Conservation (phyloP, 2,329 filamentous ascomycete genomes). For the Cadophora gregata region DNA sequence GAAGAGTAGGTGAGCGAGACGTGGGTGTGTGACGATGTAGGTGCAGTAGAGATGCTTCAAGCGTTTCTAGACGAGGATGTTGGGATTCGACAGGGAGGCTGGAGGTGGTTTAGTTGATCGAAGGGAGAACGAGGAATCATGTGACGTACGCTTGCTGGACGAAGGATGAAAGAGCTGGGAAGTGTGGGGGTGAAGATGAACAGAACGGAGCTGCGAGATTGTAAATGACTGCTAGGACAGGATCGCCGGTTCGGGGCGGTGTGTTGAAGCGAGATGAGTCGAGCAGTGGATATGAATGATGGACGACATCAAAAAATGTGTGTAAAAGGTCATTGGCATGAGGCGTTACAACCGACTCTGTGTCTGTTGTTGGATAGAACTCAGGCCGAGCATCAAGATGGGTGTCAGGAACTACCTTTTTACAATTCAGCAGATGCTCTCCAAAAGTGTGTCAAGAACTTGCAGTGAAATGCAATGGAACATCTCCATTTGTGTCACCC, state of each 20-base stretch:
- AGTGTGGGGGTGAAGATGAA: slow-evolving; percentile 29
- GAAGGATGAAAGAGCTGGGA: slow-evolving; percentile 31
- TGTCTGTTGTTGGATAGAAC: slow-evolving; percentile 37
- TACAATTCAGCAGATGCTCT: neutral
- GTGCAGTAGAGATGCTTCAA: slow-evolving; percentile 37
- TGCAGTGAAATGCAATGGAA: slow-evolving; percentile 38
- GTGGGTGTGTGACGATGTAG: slow-evolving; percentile 33
- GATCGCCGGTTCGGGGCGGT: slow-evolving; percentile 29
- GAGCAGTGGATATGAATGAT: slow-evolving; percentile 38
- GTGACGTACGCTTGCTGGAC: slow-evolving; percentile 34
- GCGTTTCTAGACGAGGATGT: slow-evolving; percentile 37
- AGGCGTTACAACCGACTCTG: slow-evolving; percentile 34
- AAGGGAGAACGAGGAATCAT: slow-evolving; percentile 2
- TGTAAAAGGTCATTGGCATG: slow-evolving; percentile 32
- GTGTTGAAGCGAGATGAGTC: slow-evolving; percentile 35
- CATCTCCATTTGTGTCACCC: slow-evolving; percentile 28
- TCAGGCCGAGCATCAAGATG: slow-evolving; percentile 36
- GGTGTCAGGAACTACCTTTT: slow-evolving; percentile 38
- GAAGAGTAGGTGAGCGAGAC: slow-evolving; percentile 26
- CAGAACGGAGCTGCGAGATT: slow-evolving; percentile 38
- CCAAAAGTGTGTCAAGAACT: neutral
- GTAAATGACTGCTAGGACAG: slow-evolving; percentile 36
- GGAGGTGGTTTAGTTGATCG: slow-evolving; percentile 4
- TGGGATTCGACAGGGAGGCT: slow-evolving; percentile 38
- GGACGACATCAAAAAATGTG: slow-evolving; percentile 38